Percentiles rank a stretch among this genome's conserved stretches.
These are phyloP conservation scores for Pichia inconspicua DNA, from an alignment of 1,139 yeast species.

Conservation along the genomic window DNA sequence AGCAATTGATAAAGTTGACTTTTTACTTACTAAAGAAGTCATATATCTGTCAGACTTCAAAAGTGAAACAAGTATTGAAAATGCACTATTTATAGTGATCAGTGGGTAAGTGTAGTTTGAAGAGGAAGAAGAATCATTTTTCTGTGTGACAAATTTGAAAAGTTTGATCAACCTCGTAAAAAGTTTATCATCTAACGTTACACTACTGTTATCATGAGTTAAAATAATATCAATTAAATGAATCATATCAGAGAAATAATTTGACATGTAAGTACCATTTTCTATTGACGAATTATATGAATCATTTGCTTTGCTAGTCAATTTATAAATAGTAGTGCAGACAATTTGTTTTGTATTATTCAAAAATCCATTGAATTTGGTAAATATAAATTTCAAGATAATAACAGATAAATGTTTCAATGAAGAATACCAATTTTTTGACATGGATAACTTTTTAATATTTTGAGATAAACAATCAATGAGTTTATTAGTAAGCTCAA, in stretches of 20 bases:
- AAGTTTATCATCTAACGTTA: conserved; percentile 24
- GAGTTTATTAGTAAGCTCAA: conserved; percentile 24
- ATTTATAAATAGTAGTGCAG: conserved; percentile 24
- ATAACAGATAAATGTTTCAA: conserved; percentile 26
- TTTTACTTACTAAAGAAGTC: conserved; percentile 20
- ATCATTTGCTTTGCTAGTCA: conserved; percentile 26
- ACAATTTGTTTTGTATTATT: conserved; percentile 24
- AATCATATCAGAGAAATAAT: conserved; percentile 25
- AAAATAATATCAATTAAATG: conserved; percentile 24
- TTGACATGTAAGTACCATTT: conserved; percentile 24
- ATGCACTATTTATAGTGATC: conserved; percentile 23
- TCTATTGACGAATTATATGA: conserved; percentile 27
- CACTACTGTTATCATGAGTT: conserved; percentile 22
- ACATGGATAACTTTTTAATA: conserved; percentile 25
- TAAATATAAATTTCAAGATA: conserved; percentile 23
- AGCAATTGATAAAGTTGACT: conserved; percentile 10
- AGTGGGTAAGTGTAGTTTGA: conserved; percentile 24
- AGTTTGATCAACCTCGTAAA: conserved; percentile 25
- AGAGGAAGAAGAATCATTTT: conserved; percentile 9
- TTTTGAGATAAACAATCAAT: conserved; percentile 16
- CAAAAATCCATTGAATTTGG: conserved; percentile 28
- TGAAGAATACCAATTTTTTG: conserved; percentile 26
- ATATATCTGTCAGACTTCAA: conserved; percentile 27
- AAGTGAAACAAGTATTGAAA: conserved; percentile 22
- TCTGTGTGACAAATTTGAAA: conserved; percentile 20